Evolutionary conservation across 148 eudicot genomes (phyloP).

Genomic region (Silene latifolia): DNA sequence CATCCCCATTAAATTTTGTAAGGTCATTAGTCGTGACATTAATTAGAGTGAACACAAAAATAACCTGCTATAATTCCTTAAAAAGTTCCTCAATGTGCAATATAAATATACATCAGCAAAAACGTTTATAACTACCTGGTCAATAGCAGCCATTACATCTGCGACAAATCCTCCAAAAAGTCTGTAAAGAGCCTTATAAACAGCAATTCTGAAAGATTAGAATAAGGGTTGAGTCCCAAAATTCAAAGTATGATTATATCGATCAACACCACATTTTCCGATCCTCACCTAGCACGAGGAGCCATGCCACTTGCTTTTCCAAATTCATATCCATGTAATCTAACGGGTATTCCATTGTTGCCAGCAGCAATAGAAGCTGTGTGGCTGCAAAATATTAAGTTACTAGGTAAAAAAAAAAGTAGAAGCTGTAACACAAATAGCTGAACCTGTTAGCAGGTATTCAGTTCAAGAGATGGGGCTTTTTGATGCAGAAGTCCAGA

Average conservation of each 20-base stretch:
- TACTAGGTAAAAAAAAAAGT: background rate
- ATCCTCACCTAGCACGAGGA: conserved; percentile 83
- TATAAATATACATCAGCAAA: conserved; percentile 5
- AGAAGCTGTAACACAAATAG: background rate
- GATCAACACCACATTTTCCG: conserved; percentile 7
- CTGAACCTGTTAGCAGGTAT: background rate
- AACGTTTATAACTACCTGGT: conserved; percentile 49
- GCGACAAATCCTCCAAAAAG: conserved; percentile 97
- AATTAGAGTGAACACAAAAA: background rate
- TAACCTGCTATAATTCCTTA: background rate
- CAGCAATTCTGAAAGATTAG: conserved; percentile 67
- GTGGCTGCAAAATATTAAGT: conserved; percentile 51
- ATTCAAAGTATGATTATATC: background rate
- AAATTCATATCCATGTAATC: conserved; percentile 83
- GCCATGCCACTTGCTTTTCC: conserved; percentile 99
- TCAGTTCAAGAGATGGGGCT: background rate
- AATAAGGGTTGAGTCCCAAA: conserved; percentile 9
- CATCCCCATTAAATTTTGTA: background rate
- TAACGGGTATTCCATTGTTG: conserved; percentile 89
- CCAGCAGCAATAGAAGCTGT: conserved; percentile 99
- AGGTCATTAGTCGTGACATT: background rate
- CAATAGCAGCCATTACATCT: conserved; percentile 95
- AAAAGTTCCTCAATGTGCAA: background rate
- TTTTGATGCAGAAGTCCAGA: background rate
- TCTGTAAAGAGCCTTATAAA: conserved; percentile 91